These are phyloP conservation scores for Perkinsus olseni DNA, from an alignment of 169 alveolate genomes.

Conservation along the genomic window DNA sequence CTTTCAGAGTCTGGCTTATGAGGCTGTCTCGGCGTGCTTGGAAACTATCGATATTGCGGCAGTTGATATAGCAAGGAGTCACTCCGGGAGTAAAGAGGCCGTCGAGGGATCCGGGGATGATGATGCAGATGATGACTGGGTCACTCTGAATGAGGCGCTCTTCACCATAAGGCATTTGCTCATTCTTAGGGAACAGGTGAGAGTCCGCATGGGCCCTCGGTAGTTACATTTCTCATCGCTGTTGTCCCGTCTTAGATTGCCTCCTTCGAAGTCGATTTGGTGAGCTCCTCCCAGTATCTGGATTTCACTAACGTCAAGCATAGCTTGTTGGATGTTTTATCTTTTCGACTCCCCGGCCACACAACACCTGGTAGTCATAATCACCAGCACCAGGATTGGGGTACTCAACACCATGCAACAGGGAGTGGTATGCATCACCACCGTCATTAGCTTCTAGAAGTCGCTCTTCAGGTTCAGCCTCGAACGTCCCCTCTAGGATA, in stretches of 20 bases:
- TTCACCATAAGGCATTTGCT: conserved; percentile 2
- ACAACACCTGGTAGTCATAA: not conserved
- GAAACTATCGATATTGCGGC: not conserved
- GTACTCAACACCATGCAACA: not conserved
- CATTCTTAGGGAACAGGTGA: conserved; percentile 1
- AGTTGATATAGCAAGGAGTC: not conserved
- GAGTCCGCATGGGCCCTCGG: not conserved
- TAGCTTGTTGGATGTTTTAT: not conserved
- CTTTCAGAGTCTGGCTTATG: conserved; percentile 11
- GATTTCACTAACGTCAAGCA: not conserved
- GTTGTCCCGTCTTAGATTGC: not conserved
- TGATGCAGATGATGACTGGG: not conserved
- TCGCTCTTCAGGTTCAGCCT: not conserved
- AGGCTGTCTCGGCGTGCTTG: conserved; percentile 9
- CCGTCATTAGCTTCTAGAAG: no score
- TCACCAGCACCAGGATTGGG: not conserved
- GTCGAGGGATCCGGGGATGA: not conserved
- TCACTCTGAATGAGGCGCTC: not conserved
- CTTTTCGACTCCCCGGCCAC: not conserved
- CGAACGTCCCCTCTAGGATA: not conserved
- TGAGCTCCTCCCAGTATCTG: not conserved
- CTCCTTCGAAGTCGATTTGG: conserved; percentile 5
- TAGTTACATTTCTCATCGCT: not conserved
- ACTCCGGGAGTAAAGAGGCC: not conserved
- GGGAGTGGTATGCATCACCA: not conserved